Base-by-base conservation (phyloP, 2,329 filamentous ascomycete species). In the Ustulina deusta region DNA sequence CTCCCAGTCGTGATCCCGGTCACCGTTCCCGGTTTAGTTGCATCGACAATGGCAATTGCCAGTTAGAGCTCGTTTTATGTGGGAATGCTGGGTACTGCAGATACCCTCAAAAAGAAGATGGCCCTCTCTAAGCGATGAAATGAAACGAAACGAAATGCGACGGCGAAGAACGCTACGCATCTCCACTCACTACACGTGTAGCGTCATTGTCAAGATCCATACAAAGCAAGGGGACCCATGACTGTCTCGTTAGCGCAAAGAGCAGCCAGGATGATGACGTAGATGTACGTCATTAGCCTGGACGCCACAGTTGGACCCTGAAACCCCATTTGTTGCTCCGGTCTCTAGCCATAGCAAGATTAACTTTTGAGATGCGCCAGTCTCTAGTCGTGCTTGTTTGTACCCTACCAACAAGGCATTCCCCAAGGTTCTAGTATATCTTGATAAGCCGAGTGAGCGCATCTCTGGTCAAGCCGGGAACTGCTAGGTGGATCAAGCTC, bases 251-350 rank as follows among this genome's bases (percentile, higher is more conserved):
- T 61, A 58, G 63, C 29, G 42, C 20, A 60, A 34, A 29, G 25
- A 55, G 13, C 13, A 52, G 20, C 63, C 22, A n/a, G 55, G 55
- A 63, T 46, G 5, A 63, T 69, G 67, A 69, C 67, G 67, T 69
- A 58, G 4, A 4, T 17, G 6, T 54, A 69, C 67, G 67, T 69
- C 67, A 69, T 69, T 5, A 40, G 48, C 54, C 40, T n/a, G 2
- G 34, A 13, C 56, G 9, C 67, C 67, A 60, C 56, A 52, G 52
- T 46, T 60, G 49, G 46, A 62, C 63, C 66, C 66, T 66, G 54
- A 63, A 55, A 42, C 32, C 54, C 20, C 32, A 63, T 55, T 58
- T 42, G 59, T 36, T 20, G 38, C 44, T 40, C 29, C 10, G 40
- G 42, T 40, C 46, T 42, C 56, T 49, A 59, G 36, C 20, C 20